A percentile compares a stretch with the other conserved stretches of the same genome.
Evolutionary conservation across 768 basidiomycete genomes (phyloP).

Genomic region (Tulasnella sp.): DNA sequence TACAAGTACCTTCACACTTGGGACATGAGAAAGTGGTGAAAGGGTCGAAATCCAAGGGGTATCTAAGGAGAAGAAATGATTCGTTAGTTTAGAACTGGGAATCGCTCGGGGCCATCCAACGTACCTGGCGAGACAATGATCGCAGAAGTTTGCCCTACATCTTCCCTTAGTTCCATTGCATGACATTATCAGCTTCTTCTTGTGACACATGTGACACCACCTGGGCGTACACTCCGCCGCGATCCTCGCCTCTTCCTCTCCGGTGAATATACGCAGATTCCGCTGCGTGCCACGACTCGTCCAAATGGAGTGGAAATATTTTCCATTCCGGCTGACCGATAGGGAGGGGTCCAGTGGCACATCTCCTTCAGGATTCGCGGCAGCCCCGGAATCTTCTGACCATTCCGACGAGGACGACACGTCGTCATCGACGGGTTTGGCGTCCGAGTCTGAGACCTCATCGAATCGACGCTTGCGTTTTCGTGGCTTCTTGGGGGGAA

Average conservation of each 20-base stretch:
- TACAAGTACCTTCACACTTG: neutral
- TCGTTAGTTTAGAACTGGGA: neutral
- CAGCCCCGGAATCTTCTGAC: neutral
- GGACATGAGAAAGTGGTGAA: neutral
- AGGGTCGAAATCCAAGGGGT: conserved; percentile 13
- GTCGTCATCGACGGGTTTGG: neutral
- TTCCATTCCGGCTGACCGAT: neutral
- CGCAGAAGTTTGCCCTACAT: neutral
- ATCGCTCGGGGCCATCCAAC: neutral
- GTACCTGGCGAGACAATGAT: conserved; percentile 13
- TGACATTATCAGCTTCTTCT: neutral
- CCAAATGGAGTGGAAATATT: neutral
- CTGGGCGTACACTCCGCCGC: neutral
- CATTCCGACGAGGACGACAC: neutral
- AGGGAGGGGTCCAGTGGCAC: neutral
- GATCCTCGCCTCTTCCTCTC: neutral
- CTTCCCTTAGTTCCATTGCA: neutral
- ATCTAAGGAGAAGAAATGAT: neutral
- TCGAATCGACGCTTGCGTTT: neutral
- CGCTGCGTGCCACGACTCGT: neutral
- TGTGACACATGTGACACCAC: conserved; percentile 23
- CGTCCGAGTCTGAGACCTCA: neutral
- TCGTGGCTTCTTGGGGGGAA: neutral
- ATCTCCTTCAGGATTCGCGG: neutral
- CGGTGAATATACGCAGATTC: neutral